Conservation (phyloP, 148 eudicot species). For the Dianthus caryophyllus region DNA sequence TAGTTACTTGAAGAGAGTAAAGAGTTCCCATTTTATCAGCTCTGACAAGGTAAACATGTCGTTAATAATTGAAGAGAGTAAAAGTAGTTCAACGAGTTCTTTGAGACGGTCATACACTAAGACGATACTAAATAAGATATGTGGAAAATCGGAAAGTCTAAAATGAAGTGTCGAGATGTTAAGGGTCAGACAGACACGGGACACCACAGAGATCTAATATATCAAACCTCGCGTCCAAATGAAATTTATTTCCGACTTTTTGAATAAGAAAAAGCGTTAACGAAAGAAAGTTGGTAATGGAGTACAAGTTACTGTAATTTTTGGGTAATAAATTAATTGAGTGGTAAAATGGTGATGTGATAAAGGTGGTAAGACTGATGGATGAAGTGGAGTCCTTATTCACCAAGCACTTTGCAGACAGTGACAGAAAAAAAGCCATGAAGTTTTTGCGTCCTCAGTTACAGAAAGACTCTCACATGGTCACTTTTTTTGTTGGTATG, state of each 20-base stretch:
- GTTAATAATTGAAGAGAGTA: background rate
- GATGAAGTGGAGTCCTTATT: constrained; percentile 94
- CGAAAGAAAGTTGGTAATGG: constrained; percentile 4
- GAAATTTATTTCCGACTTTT: background rate
- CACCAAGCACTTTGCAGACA: constrained; percentile 91
- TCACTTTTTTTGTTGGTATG: constrained; percentile 90
- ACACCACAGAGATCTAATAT: too few relatives aligned
- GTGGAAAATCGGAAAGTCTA: too few relatives aligned
- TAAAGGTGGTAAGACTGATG: constrained; percentile 81
- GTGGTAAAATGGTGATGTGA: constrained; percentile 24
- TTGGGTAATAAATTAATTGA: constrained; percentile 1
- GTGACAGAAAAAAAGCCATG: constrained; percentile 95
- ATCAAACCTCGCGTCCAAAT: too few relatives aligned
- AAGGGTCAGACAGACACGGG: too few relatives aligned
- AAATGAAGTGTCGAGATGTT: too few relatives aligned
- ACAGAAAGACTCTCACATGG: constrained; percentile 81
- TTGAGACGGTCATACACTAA: background rate
- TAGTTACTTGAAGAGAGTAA: constrained; percentile 61
- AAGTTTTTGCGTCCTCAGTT: constrained; percentile 80
- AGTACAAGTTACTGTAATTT: constrained; percentile 13
- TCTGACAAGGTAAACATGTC: constrained; percentile 67
- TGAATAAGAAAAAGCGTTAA: background rate
- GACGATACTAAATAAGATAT: background rate
- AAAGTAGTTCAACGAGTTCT: background rate
- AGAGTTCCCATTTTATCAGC: constrained; percentile 69